A percentile compares a stretch with the other conserved stretches of the same genome.
phyloP scores from a whole-genome alignment of 2,329 filamentous ascomycete species.

The Spiromastix sp. region DNA sequence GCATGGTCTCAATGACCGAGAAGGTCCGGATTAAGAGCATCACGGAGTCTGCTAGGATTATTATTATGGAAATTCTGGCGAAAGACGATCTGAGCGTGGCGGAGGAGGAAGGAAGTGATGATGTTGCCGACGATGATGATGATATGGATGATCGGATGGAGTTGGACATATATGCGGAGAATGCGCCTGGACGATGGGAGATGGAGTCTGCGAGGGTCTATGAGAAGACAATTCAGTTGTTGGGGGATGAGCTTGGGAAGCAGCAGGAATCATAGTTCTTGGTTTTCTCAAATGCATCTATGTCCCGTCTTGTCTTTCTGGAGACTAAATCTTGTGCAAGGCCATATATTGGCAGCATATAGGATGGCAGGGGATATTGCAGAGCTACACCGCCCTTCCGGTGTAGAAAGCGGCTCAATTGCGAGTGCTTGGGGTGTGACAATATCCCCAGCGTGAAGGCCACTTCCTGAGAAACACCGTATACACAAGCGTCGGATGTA shows the following conservation, averaged over 20 bases:
- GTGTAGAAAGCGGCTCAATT: too few relatives aligned
- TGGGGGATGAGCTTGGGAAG: slow-evolving; percentile 56
- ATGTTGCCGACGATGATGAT: slow-evolving; percentile 20
- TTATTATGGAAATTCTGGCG: slow-evolving; percentile 55
- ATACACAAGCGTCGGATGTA: too few relatives aligned
- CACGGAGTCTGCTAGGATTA: slow-evolving; percentile 63
- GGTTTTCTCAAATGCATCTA: too few relatives aligned
- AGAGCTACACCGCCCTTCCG: too few relatives aligned
- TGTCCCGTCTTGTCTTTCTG: too few relatives aligned
- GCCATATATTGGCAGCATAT: too few relatives aligned
- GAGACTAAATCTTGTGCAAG: too few relatives aligned
- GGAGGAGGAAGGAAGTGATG: slow-evolving; percentile 29
- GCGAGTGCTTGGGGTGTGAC: too few relatives aligned
- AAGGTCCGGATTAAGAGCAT: slow-evolving; percentile 80
- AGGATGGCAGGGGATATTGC: too few relatives aligned
- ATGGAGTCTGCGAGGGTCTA: slow-evolving; percentile 69
- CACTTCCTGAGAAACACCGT: too few relatives aligned
- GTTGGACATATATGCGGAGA: slow-evolving; percentile 20
- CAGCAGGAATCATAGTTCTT: slow-evolving; percentile 7
- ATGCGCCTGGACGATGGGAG: slow-evolving; percentile 35
- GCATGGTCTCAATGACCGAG: slow-evolving; percentile 58
- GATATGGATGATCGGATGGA: slow-evolving; percentile 22
- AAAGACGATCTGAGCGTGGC: slow-evolving; percentile 34
- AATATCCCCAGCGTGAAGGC: too few relatives aligned
- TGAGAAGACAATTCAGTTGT: slow-evolving; percentile 63